These are phyloP conservation scores for Euphorbia tirucalli DNA, from an alignment of 345 rosid species.

Conservation along the genomic window DNA sequence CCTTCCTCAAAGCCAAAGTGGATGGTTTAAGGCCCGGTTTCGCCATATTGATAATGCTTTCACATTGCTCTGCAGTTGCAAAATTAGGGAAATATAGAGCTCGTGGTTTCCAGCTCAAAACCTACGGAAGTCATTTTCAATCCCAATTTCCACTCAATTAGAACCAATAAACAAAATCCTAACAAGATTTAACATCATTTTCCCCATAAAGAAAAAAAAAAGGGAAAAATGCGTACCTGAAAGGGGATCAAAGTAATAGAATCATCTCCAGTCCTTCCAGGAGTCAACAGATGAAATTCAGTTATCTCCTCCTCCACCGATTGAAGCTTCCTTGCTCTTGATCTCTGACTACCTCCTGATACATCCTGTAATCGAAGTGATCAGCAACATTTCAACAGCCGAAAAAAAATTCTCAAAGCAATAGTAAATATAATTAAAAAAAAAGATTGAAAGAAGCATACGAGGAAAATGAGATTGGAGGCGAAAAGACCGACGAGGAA, in stretches of 20 bases:
- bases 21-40: constrained; percentile 53
- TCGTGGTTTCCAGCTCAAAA: constrained; percentile 71
- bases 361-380: constrained; percentile 17
- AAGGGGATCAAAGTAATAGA: constrained; percentile 46
- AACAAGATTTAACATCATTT: too few relatives aligned
- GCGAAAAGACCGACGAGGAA: constrained; percentile 46
- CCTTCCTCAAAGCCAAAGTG: constrained; percentile 48
- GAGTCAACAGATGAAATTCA: constrained; percentile 26
- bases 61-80: constrained; percentile 58
- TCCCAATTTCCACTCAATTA: neutral
- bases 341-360: constrained; percentile 11
- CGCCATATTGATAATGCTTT: constrained; percentile 45
- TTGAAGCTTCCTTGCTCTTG: constrained; percentile 29
- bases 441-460: neutral
- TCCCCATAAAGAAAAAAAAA: too few relatives aligned
- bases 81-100: constrained; percentile 57
- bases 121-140: constrained; percentile 31
- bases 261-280: constrained; percentile 50
- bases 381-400: neutral
- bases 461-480: constrained; percentile 50
- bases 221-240: constrained; percentile 39
- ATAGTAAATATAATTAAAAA: neutral
- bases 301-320: constrained; percentile 26
- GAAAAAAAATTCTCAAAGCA: neutral
- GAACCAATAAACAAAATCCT: neutral